Base-by-base conservation (phyloP, 2,329 filamentous ascomycete species). In the Bipolaris sorokiniana region DNA sequence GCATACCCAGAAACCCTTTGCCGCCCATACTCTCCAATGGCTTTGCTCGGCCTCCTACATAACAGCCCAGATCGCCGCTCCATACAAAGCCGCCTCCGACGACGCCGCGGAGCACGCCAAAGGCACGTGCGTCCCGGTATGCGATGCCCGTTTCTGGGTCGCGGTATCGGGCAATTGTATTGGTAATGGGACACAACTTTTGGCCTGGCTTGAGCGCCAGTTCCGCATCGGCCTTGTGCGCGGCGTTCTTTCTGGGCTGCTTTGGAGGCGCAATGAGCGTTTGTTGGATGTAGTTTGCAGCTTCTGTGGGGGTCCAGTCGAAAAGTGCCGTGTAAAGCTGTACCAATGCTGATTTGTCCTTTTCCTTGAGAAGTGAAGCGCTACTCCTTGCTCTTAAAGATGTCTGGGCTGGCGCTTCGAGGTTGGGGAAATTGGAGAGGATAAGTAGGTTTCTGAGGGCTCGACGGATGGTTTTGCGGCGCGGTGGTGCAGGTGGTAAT, bases 81-180 rank as follows among this genome's bases (percentile, higher is more conserved):
- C 91, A 99, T 56, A 86, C 86, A 74, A 92, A 93, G 42, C 91
- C 87, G 41, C 91, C 90, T 1, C 82, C 84, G 50, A 86, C 79
- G 13, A 96, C 83, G 53, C 88, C 86, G 68, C 91, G 89, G 44
- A 98, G 89, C 74, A 96, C 88, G 67, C 87, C 87, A 78, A 92
- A 97, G 0, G 92, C 93, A 61, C 88, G 85, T 41, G 86, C 81
- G 72, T 94, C 94, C 62, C 86, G 84, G 77, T 94, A 99, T 0
- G 88, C 86, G 15, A 98, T 82, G 0, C 91, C 90, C 0, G 94
- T 98, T 65, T 86, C 84, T 0, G 92, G 91, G 74, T 99, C 95
- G 22, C 88, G 86, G 76, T 96, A 98, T 52, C 87, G 87, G 11
- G 94, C 95, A 4, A 88, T 86, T 51, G 88, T 85, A 68, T 89